phyloP scores from a whole-genome alignment of 2,329 filamentous ascomycete genomes.

The Blastomyces emzantsi region DNA sequence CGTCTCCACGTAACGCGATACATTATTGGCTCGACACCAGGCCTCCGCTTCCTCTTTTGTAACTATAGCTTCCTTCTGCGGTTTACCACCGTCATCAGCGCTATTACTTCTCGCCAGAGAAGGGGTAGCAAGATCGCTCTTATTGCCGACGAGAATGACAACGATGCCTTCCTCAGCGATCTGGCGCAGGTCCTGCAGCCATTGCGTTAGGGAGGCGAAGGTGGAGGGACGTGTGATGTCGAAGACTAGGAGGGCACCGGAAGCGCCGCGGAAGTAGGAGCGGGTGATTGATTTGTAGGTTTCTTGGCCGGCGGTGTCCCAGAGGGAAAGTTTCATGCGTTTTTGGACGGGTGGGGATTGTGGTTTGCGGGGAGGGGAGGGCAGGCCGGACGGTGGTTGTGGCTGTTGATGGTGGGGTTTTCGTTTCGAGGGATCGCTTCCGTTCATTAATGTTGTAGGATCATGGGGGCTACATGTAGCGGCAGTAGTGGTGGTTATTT shows the following conservation, averaged over 20 bases:
- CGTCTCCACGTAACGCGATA: conserved; percentile 92
- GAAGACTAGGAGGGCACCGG: conserved; percentile 76
- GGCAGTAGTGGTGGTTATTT: conserved; percentile 13
- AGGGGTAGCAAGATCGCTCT: conserved; percentile 64
- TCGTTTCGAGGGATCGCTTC: conserved; percentile 10
- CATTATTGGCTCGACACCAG: conserved; percentile 77
- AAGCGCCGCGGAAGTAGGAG: conserved; percentile 81
- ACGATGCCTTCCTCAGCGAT: conserved; percentile 96
- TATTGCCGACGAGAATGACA: conserved; percentile 91
- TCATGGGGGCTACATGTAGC: conserved; percentile 5
- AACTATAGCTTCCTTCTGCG: conserved; percentile 45
- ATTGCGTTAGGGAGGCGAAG: conserved; percentile 80
- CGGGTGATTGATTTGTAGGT: conserved; percentile 95
- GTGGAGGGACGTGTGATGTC: conserved; percentile 82
- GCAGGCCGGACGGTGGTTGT: conserved; percentile 23
- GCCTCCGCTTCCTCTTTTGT: conserved; percentile 73
- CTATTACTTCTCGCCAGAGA: conserved; percentile 25
- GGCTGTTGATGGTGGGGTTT: conserved; percentile 10
- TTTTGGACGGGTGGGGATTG: conserved; percentile 39
- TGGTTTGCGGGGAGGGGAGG: conserved; percentile 29
- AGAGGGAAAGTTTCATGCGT: conserved; percentile 90
- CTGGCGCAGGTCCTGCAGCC: conserved; percentile 86
- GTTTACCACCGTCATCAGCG: conserved; percentile 18
- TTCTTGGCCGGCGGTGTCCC: conserved; percentile 96
- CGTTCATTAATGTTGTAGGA: conserved; percentile 1